phyloP scores from a whole-genome alignment of 2,329 filamentous ascomycete genomes.

The Talaromyces atroroseus region DNA sequence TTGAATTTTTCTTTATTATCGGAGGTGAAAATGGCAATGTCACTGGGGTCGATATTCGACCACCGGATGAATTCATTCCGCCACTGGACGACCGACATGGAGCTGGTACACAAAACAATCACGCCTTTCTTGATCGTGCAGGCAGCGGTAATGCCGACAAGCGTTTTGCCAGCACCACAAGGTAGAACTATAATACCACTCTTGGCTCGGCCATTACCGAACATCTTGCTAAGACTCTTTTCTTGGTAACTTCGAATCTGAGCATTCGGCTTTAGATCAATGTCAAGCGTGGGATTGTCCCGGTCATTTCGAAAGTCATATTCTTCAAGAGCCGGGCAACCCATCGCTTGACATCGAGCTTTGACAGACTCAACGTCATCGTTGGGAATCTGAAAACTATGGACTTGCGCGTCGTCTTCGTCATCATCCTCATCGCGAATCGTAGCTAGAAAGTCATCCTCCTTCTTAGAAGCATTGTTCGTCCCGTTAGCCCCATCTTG shows the following conservation, averaged over 20 bases:
- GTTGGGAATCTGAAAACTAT: slow-evolving; percentile 86
- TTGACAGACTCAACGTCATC: slow-evolving; percentile 79
- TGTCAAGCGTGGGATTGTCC: slow-evolving; percentile 83
- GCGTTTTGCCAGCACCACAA: slow-evolving; percentile 92
- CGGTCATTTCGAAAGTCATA: slow-evolving; percentile 95
- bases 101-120: slow-evolving; percentile 91
- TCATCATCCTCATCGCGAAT: slow-evolving; percentile 69
- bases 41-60: slow-evolving; percentile 94
- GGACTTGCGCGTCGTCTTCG: slow-evolving; percentile 81
- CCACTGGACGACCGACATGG: slow-evolving; percentile 98
- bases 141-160: slow-evolving; percentile 96
- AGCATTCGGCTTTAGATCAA: slow-evolving; percentile 82
- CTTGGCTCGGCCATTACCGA: slow-evolving; percentile 93
- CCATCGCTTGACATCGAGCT: slow-evolving; percentile 80
- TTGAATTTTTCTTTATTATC: slow-evolving; percentile 84
- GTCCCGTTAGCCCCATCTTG: slow-evolving; percentile 31
- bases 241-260: slow-evolving; percentile 94
- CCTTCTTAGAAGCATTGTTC: slow-evolving; percentile 43
- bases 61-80: slow-evolving; percentile 93
- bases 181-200: slow-evolving; percentile 96
- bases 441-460: slow-evolving; percentile 65
- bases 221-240: slow-evolving; percentile 98
- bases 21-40: slow-evolving; percentile 91
- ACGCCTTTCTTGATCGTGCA: slow-evolving; percentile 97
- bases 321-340: slow-evolving; percentile 85